Base-by-base conservation (phyloP, 2,329 filamentous ascomycete species). In the Beauveria brongniartii region DNA sequence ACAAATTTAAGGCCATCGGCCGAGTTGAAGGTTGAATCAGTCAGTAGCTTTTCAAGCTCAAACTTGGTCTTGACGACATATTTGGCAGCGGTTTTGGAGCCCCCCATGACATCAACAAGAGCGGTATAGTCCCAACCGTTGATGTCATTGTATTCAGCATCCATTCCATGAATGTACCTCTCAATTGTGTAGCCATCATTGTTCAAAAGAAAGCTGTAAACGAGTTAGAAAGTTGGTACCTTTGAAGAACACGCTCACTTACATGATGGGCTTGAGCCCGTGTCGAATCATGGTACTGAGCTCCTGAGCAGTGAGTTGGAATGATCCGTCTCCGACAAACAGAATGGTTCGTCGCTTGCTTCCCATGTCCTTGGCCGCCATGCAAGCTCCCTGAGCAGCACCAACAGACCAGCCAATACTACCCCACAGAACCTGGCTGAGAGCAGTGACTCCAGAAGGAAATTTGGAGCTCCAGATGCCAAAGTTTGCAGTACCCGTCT, bases 151-250 rank as follows among this genome's bases (percentile, higher is more conserved):
- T 96, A 96, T 28, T 70, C 72, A 37, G 84, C 89, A 9, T 92
- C 79, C 85, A 88, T 88, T 58, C 91, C 91, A 73, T 96, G 91
- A 68, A 96, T 95, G 72, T 85, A 89, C 34, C 92, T 85, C 75
- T 96, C 92, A 71, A 95, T 94, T 10, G 91, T 94, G 75, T 90
- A 96, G 12, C 92, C 92, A 46, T 92, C 85, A 71, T 95, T 95
- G 80, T 89, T 91, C 66, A 96, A 88, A 64, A 94, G 80, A 71
- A 96, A 93, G 64, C 57, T 59, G 16, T 37, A 26, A 40, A 20
- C 4, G 10, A 16, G 57, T 59, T 54, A 59, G 41, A 41, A 26
- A 59, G n/a, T 22, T 12, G 28, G 20, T 0, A 12, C 12, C 12
- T 5, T 28, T 8, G 26, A 41, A 20, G 7, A 41, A n/a, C 55